Evolutionary conservation across 2,329 filamentous ascomycete genomes (phyloP), one percentile per base, ranked within the genome.

Genomic region (Alternaria angustiovoidea): DNA sequence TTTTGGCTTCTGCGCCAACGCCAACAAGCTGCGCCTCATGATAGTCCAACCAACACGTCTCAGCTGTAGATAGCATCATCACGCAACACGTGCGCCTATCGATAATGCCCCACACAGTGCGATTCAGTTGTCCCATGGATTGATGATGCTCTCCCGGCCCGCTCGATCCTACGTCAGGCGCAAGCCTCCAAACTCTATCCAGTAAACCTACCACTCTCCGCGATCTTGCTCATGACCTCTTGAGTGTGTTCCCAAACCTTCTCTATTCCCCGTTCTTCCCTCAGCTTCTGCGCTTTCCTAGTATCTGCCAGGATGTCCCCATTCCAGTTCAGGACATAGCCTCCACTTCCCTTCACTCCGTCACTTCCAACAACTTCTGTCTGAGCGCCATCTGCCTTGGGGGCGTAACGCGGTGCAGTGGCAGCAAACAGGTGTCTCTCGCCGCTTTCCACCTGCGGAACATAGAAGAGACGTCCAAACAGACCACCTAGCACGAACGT

Each of bases 391-490:
- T 46, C 61, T 4, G 57, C 57, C 51, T 54, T 61, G 4, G 72
- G 63, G 8, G 69, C 67, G 57, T 69, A 77, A 11, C 51, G 43
- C 18, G 65, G 63, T n/a, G 65, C 71, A 9, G 75, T 77, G 39
- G 71, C 57, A 28, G 69, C 69, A 44, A 63, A 78, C 42, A 77
- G 54, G 70, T 77, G 75, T 36, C 75, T 65, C 66, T 77, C 73
- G 6, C 75, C 75, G 51, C 70, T 75, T 61, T 77, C 75, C 51
- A 49, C 52, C 22, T 69, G 56, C 36, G 57, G 57, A 18, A 77
- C 70, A 24, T 61, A 59, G 34, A 70, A 56, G 2, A 66, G 65
- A 42, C 61, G 67, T n/a, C 66, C 20, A 16, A 71, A 24, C 11
- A 67, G 22, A 22, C 24, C 14, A 7, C 59, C 47, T 11, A 67